A percentile compares a stretch with the other conserved stretches of the same genome.
Conservation (phyloP, 257 asterid species). For the Salvia miltiorrhiza region DNA sequence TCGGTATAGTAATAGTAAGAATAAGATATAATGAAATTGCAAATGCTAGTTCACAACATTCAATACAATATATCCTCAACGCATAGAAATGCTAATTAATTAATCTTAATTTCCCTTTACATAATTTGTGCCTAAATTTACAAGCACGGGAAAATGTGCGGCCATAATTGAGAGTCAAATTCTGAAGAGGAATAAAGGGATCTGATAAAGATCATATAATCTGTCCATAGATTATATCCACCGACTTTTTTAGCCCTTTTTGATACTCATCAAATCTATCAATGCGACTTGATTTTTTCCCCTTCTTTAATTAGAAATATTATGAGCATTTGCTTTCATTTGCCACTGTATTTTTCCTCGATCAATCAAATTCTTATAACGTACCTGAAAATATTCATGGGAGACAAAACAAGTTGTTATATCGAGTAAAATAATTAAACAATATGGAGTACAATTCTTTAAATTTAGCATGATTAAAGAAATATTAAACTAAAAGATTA, state of each 20-base stretch:
- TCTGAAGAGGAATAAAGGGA: slow-evolving; percentile 25
- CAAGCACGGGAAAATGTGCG: slow-evolving; percentile 20
- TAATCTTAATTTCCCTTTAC: background rate
- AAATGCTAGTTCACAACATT: background rate
- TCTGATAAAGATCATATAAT: slow-evolving; percentile 23
- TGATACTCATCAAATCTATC: slow-evolving; percentile 1
- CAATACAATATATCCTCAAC: background rate
- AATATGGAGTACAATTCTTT: too few relatives aligned
- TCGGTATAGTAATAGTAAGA: too few relatives aligned
- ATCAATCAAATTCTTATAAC: slow-evolving; percentile 20
- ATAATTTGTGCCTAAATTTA: slow-evolving; percentile 9
- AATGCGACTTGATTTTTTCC: background rate
- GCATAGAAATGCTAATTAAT: background rate
- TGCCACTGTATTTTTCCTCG: slow-evolving; percentile 2
- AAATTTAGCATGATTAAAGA: background rate
- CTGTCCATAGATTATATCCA: slow-evolving; percentile 10
- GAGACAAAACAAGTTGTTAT: background rate
- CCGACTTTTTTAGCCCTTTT: background rate
- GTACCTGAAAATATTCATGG: slow-evolving; percentile 13
- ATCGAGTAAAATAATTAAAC: background rate
- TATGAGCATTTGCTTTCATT: background rate
- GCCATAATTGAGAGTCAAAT: slow-evolving; percentile 10
- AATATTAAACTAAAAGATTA: background rate
- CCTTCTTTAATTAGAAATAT: background rate
- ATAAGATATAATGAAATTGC: background rate